phyloP scores from a whole-genome alignment of 108 stramenopile genomes.

The Skeletonema menzelii region DNA sequence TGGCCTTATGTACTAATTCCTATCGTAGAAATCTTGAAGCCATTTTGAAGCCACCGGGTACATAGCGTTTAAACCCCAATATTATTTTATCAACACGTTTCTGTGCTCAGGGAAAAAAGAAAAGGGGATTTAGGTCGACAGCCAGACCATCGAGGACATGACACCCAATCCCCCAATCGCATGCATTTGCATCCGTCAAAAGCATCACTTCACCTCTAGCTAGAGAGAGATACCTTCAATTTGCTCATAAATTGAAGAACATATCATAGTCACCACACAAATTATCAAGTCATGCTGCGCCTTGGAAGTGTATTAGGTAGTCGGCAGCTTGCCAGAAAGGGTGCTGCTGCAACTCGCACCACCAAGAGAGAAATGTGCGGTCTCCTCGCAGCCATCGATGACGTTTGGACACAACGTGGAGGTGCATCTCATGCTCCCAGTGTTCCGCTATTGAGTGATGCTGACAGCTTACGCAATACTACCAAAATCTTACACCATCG shows the following conservation, averaged over 20 bases:
- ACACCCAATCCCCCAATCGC: no score
- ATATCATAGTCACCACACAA: background rate
- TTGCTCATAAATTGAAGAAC: background rate
- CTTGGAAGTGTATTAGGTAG: slow-evolving; percentile 1
- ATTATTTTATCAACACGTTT: no score
- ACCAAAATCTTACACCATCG: slow-evolving; percentile 53
- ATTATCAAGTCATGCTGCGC: background rate
- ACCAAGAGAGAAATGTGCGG: slow-evolving; percentile 26
- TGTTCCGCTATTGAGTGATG: slow-evolving; percentile 42
- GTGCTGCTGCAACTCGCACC: background rate
- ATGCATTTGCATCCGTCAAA: background rate
- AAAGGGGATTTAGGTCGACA: no score
- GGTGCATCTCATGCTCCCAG: slow-evolving; percentile 2
- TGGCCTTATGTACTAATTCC: no score
- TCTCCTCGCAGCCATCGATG: slow-evolving; percentile 57
- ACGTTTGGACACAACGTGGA: slow-evolving; percentile 41
- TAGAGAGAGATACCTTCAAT: no score
- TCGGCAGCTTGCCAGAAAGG: background rate
- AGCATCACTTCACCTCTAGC: no score
- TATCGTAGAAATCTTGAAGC: no score
- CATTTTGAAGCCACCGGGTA: no score
- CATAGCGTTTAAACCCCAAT: no score
- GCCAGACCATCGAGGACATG: no score
- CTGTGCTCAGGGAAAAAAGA: no score
- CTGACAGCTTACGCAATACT: slow-evolving; percentile 27